A percentile compares a stretch with the other conserved stretches of the same genome.
Evolutionary conservation across 208 protist genomes (phyloP).

Genomic region (Trypanosoma cruzi): DNA sequence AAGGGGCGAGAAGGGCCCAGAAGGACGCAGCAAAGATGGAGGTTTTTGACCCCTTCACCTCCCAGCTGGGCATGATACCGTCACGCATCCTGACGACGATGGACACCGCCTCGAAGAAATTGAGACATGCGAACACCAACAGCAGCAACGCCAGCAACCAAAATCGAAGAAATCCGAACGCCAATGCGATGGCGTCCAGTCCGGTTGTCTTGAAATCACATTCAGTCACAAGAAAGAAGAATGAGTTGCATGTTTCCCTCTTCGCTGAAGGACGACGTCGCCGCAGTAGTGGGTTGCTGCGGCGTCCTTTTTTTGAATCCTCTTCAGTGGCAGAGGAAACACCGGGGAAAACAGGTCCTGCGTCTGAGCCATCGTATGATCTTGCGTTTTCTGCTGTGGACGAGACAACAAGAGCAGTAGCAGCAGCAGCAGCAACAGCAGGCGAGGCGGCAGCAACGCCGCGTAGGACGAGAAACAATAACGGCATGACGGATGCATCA

Average conservation of each 20-base stretch:
- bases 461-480: neutral
- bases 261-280: neutral
- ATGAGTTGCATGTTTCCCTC: neutral
- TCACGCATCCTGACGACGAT: neutral
- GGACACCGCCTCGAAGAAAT: neutral
- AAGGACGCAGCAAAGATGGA: neutral
- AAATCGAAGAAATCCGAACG: neutral
- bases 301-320: neutral
- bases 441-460: neutral
- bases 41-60: neutral
- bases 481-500: neutral
- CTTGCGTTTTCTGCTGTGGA: neutral
- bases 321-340: neutral
- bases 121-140: slow-evolving; percentile 1
- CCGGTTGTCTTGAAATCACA: neutral
- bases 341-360: neutral
- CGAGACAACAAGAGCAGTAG: neutral
- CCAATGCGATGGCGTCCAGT: neutral
- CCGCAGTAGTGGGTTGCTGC: neutral
- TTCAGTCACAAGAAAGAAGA: neutral
- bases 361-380: neutral
- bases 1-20: neutral
- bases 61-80: neutral
- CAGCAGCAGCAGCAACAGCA: neutral
- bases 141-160: slow-evolving; percentile 1